A percentile compares a stretch with the other conserved stretches of the same genome.
phyloP scores from a whole-genome alignment of 306 rosid species.

The Begonia loranthoides region DNA sequence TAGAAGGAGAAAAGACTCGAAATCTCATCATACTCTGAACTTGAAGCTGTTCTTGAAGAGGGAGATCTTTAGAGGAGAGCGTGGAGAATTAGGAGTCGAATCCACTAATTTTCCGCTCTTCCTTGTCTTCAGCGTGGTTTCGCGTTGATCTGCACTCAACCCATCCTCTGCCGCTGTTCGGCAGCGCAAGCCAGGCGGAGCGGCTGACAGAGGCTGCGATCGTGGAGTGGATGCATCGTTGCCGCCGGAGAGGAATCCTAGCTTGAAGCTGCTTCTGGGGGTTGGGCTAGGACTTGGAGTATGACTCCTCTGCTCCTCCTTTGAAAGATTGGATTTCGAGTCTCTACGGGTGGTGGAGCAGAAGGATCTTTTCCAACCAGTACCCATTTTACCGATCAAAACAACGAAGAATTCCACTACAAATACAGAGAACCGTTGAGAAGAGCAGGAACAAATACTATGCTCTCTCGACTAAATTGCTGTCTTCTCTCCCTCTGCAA shows the following conservation, averaged over 20 bases:
- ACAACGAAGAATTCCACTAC: background rate
- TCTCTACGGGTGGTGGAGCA: slow-evolving; percentile 45
- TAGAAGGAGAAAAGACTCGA: background rate
- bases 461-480: too few relatives aligned
- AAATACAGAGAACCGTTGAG: too few relatives aligned
- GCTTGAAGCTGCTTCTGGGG: slow-evolving; percentile 45
- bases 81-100: slow-evolving; percentile 66
- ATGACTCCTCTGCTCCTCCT: slow-evolving; percentile 21
- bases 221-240: slow-evolving; percentile 50
- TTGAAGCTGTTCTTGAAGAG: slow-evolving; percentile 86
- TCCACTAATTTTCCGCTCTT: slow-evolving; percentile 20
- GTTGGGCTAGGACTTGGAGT: slow-evolving; percentile 35
- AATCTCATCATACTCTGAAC: slow-evolving; percentile 40
- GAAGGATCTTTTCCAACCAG: slow-evolving; percentile 85
- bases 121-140: slow-evolving; percentile 16
- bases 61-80: slow-evolving; percentile 63
- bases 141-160: slow-evolving; percentile 7
- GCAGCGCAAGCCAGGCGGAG: slow-evolving; percentile 34
- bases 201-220: slow-evolving; percentile 24
- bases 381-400: slow-evolving; percentile 42
- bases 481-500: too few relatives aligned
- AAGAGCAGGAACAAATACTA: too few relatives aligned
- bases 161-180: slow-evolving; percentile 26
- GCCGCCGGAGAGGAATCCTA: slow-evolving; percentile 47
- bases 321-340: slow-evolving; percentile 29